Conservation (phyloP, 768 basidiomycete genomes). For the Phanerochaete sordida region DNA sequence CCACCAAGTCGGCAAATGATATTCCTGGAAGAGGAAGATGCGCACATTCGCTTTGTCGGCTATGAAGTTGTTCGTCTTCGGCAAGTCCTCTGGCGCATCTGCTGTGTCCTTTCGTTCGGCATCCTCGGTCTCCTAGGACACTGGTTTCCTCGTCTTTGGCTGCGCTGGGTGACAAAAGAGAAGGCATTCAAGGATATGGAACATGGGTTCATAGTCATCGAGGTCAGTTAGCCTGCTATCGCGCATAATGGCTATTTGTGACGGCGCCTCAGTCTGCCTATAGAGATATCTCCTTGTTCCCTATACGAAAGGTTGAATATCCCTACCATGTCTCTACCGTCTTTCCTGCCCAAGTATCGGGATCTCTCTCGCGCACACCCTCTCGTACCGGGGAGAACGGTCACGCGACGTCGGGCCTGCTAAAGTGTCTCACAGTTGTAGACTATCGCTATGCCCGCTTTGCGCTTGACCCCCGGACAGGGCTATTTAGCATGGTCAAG, state of each 20-base stretch:
- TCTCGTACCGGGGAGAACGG: conserved; percentile 25
- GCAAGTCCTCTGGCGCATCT: conserved; percentile 63
- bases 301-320: conserved; percentile 64
- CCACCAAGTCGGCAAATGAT: conserved; percentile 85
- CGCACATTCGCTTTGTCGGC: conserved; percentile 81
- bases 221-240: conserved; percentile 51
- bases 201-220: conserved; percentile 80
- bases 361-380: conserved; percentile 13
- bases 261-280: conserved; percentile 64
- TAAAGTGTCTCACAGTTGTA: conserved; percentile 60
- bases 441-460: conserved; percentile 95
- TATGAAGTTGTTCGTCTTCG: conserved; percentile 68
- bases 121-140: conserved; percentile 77
- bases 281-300: conserved; percentile 77
- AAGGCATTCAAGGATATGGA: conserved; percentile 72
- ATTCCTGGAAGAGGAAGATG: conserved; percentile 87
- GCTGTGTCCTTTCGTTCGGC: conserved; percentile 68
- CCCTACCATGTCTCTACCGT: conserved; percentile 79
- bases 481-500: conserved; percentile 81
- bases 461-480: conserved; percentile 79
- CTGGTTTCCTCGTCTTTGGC: conserved; percentile 93
- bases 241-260: conserved; percentile 11
- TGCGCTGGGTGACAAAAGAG: conserved; percentile 80
- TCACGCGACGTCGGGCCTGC: conserved; percentile 31
- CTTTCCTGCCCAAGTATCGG: conserved; percentile 52